Base-by-base conservation (phyloP, 225 moss, liverwort and hornwort genomes). In the Neckera pumila region DNA sequence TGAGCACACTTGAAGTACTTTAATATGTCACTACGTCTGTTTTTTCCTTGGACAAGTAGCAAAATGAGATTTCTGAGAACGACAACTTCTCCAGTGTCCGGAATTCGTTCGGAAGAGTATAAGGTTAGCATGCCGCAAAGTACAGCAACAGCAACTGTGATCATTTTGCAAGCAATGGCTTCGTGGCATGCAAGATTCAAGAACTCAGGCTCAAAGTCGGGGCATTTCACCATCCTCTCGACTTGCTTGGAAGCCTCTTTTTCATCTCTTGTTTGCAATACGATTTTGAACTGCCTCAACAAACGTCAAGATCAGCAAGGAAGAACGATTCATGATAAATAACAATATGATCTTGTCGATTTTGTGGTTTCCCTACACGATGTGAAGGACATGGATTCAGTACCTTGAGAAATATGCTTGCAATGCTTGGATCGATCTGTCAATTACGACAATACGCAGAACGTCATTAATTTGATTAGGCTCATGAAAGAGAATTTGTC, bases 381-480 rank as follows among this genome's bases (percentile, higher is more conserved):
- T 79, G 22, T 17, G 21, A 80, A 82, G 34, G 59, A 79, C 43
- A 22, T 60, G 82, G 80, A 58, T 86, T 80, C 26, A 78, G 40
- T 92, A 97, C 97, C 93, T 98, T 96, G 84, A 98, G 89, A 71
- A 98, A 98, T 36, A 91, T 90, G 72, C 93, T 90, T 20, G 96
- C 91, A 59, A 94, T 59, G 97, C 95, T 53, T 53, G 53, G 15
- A 98, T 98, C 94, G 88, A 96, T 93, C 97, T 97, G 95, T 78
- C 85, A 85, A 78, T 73, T 61, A 83, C 19, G 89, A 63, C 85
- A 85, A 91, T 66, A 61, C 21, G 49, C 36, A 78, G 74, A 56
- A 88, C 42, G 60, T 84, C 84, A 88, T 72, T 86, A 82, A 34
- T 75, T 61, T 69, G 21, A 47, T 58, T 76, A 63, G 58, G 57